Evolutionary conservation across 768 basidiomycete species (phyloP).

Genomic region (Mycena vulgaris): DNA sequence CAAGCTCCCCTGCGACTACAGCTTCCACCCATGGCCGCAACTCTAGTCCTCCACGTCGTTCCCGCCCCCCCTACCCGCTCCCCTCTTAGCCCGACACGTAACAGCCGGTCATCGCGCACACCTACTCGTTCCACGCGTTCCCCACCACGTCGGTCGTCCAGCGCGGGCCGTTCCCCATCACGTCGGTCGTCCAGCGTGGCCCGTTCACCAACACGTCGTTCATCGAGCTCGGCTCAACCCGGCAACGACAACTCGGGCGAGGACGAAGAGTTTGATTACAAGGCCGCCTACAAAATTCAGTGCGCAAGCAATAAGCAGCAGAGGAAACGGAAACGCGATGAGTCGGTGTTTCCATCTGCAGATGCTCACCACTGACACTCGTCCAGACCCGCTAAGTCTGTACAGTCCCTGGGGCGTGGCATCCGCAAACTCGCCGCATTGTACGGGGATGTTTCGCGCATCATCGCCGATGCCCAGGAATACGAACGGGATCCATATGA

Average conservation of each 20-base stretch:
- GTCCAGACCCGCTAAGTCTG: background rate
- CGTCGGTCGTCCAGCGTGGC: no score
- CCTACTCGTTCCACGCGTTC: no score
- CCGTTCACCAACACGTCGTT: background rate
- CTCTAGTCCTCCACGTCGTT: no score
- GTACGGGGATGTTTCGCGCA: conserved; percentile 16
- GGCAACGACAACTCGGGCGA: background rate
- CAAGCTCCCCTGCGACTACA: no score
- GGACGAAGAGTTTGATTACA: background rate
- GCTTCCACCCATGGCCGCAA: background rate
- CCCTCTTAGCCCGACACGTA: background rate
- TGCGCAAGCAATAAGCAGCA: background rate
- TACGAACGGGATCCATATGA: conserved; percentile 3
- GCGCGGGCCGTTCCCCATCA: no score
- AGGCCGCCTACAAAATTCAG: background rate
- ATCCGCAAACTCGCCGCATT: conserved; percentile 5
- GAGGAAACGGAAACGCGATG: background rate
- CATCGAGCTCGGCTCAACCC: no score
- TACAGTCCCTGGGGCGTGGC: conserved; percentile 3
- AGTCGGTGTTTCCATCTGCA: background rate
- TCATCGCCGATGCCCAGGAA: conserved; percentile 7
- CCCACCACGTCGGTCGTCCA: no score
- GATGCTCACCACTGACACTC: background rate
- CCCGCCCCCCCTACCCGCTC: no score
- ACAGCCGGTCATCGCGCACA: no score